These are phyloP conservation scores for Scedosporium boydii DNA, from an alignment of 2,329 filamentous ascomycete genomes.

Conservation along the genomic window DNA sequence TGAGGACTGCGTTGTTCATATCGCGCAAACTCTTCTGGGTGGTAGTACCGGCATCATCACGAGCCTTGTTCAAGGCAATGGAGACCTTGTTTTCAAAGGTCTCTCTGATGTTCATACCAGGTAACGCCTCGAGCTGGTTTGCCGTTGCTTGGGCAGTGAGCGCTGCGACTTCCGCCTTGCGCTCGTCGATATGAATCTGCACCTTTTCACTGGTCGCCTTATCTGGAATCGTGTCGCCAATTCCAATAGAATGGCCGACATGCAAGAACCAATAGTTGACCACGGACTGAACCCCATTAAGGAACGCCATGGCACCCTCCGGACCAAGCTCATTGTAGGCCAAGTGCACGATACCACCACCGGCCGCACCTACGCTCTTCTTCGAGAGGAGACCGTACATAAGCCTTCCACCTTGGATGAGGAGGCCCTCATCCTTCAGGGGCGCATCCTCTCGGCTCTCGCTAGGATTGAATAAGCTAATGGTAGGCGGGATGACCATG, in stretches of 20 bases:
- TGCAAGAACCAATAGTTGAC: conserved; percentile 97
- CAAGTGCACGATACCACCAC: conserved; percentile 87
- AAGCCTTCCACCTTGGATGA: conserved; percentile 80
- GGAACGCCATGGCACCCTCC: conserved; percentile 81
- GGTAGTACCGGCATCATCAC: conserved; percentile 89
- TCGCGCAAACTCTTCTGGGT: conserved; percentile 91
- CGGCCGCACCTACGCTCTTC: conserved; percentile 84
- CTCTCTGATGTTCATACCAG: conserved; percentile 97
- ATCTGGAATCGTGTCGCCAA: conserved; percentile 95
- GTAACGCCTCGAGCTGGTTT: conserved; percentile 82
- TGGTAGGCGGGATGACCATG: conserved; percentile 77
- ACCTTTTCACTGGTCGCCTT: conserved; percentile 75
- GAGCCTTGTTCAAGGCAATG: conserved; percentile 84
- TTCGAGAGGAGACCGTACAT: conserved; percentile 88
- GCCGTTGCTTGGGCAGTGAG: conserved; percentile 72
- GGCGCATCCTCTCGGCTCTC: conserved; percentile 49
- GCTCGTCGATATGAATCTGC: conserved; percentile 66
- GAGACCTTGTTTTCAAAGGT: conserved; percentile 98
- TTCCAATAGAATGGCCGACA: conserved; percentile 94
- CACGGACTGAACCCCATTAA: conserved; percentile 90
- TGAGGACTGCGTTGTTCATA: conserved; percentile 91
- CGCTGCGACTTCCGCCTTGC: conserved; percentile 71
- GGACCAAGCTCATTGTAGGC: conserved; percentile 92
- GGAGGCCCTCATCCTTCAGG: conserved; percentile 64
- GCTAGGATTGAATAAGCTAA: conserved; percentile 68